Evolutionary conservation across 805 yeast species (phyloP), one percentile per base, ranked within the genome.

Genomic region (Starmerella khaoyaiensis): DNA sequence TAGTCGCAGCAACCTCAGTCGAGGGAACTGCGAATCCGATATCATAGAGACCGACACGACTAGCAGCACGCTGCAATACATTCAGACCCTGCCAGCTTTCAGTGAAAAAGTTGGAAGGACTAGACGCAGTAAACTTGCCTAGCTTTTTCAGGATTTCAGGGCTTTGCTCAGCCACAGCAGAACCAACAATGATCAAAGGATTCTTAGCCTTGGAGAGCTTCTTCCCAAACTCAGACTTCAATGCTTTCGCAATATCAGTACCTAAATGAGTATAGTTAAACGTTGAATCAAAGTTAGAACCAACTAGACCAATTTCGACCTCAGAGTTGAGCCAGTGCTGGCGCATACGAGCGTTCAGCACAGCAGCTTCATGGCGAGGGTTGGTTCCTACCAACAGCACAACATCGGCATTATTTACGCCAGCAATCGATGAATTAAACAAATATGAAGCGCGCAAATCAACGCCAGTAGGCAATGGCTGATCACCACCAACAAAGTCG

Each of bases 341-440:
- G 67, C 94, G 73, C 50, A 81, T 76, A 61, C 93, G 72, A 28
- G 87, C 72, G 59, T 81, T 81, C 52, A 81, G 67, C 14, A 82
- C 93, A 29, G 93, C 83, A 41, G 93, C 94, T 64, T 81, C 94
- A 55, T 71, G 83, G 56, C 94, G 71, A 41, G 93, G 93, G 65
- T 81, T 81, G 31, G 94, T 74, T 45, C 94, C 94, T 40, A 81
- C 71, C 42, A 81, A 67, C 53, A 81, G 65, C 44, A 81, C 76
- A 49, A 72, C 81, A 55, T 82, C 94, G 36, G 93, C 84, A 41
- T 74, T 77, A 58, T 79, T 90, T 46, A 81, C 69, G 31, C 90
- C 90, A 37, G 71, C 74, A 45, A 81, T 74, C 28, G 80, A 67
- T 11, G 93, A 71, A 69, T 80, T 81, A 69, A 81, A 81, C 36